These are phyloP conservation scores for Eimeria brunetti DNA, from an alignment of 169 alveolate species.

Conservation along the genomic window DNA sequence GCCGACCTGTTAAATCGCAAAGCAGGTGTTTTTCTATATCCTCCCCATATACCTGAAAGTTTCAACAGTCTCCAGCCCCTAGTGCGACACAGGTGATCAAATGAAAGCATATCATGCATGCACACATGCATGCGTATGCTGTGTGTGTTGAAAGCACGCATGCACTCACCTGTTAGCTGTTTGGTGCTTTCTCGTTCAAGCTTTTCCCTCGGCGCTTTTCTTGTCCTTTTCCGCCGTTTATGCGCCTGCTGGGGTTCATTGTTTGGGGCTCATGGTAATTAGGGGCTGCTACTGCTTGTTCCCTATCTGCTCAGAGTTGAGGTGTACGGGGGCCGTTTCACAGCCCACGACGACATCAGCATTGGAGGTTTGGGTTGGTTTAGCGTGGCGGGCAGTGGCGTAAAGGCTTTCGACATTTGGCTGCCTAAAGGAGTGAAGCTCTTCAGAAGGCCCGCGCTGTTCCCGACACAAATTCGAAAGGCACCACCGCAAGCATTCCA, in stretches of 20 bases:
- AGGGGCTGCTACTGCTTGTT: background rate
- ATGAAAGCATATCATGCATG: background rate
- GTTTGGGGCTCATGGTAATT: too few relatives aligned
- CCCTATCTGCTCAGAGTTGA: conserved; percentile 40
- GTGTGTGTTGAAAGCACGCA: background rate
- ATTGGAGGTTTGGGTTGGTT: conserved; percentile 91
- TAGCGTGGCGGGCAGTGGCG: conserved; percentile 87
- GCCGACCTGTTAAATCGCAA: conserved; percentile 81
- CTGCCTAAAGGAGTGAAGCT: conserved; percentile 89
- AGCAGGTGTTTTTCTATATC: conserved; percentile 86
- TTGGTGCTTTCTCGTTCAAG: too few relatives aligned
- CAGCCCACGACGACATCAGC: conserved; percentile 87
- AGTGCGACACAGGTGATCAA: conserved; percentile 72
- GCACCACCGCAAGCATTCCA: background rate
- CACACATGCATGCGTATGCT: background rate
- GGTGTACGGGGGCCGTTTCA: conserved; percentile 49
- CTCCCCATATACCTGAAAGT: conserved; percentile 77
- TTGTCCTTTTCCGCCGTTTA: background rate
- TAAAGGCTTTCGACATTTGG: conserved; percentile 85
- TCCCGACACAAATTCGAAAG: conserved; percentile 7
- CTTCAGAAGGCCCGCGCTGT: conserved; percentile 85
- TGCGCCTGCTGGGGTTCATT: background rate
- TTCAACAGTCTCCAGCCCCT: conserved; percentile 73
- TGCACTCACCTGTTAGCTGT: background rate
- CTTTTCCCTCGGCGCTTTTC: background rate